These are phyloP conservation scores for Pythium guiyangense DNA, from an alignment of 352 stramenopile genomes.

Conservation along the genomic window DNA sequence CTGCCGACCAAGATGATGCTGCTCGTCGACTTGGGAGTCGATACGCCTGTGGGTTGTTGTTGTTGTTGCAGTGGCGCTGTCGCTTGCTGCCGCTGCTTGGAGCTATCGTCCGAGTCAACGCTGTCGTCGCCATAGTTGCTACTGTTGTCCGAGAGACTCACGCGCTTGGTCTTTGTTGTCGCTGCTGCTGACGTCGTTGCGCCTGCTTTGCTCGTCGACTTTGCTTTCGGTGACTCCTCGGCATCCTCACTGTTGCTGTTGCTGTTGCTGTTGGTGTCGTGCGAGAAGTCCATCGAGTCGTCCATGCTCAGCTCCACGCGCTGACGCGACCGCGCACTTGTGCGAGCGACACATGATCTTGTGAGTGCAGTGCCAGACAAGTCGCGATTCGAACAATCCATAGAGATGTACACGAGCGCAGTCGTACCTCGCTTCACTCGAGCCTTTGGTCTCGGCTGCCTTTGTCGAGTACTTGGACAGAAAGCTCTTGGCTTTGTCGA, in stretches of 20 bases:
- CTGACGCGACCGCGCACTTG: constrained; percentile 12
- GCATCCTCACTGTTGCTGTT: not conserved
- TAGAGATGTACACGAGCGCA: not conserved
- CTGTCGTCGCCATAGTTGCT: constrained; percentile 3
- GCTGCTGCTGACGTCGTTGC: not conserved
- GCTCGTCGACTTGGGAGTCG: not conserved
- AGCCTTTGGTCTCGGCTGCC: constrained; percentile 11
- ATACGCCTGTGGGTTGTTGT: not conserved
- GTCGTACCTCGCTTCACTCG: not conserved
- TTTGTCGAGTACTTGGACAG: constrained; percentile 68
- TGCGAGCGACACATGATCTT: not conserved
- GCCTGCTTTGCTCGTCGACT: not conserved
- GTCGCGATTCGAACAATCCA: not conserved
- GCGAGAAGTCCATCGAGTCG: constrained; percentile 38
- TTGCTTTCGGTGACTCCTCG: not conserved
- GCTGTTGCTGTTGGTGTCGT: too few species aligned
- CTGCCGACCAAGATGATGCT: too few species aligned
- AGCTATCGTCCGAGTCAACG: not conserved
- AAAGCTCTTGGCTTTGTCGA: constrained; percentile 72
- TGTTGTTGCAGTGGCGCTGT: not conserved
- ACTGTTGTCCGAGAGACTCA: constrained; percentile 8
- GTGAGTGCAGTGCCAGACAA: not conserved
- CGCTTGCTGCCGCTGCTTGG: not conserved
- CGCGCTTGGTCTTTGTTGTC: too few species aligned
- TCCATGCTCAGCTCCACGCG: constrained; percentile 48